These are phyloP conservation scores for Alternaria brassicicola DNA, from an alignment of 2,329 filamentous ascomycete genomes.

Conservation along the genomic window DNA sequence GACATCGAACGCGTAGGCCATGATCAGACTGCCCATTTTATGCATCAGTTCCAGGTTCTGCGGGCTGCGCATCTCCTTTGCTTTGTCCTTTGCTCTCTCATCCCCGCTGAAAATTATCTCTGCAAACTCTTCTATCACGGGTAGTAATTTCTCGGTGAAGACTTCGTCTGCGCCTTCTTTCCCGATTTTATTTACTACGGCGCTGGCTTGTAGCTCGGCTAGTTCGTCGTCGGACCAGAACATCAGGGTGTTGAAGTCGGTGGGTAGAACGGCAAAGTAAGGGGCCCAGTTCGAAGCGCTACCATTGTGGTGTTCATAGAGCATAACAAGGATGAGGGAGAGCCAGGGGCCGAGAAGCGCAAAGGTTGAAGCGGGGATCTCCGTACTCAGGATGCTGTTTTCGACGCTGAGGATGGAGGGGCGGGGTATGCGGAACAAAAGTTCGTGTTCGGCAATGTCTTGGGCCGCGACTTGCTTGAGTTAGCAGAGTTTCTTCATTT, in stretches of 20 bases:
- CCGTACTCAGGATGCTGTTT: conserved; percentile 70
- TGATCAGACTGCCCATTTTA: conserved; percentile 84
- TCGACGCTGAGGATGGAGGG: conserved; percentile 71
- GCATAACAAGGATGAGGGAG: conserved; percentile 75
- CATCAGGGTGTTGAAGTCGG: conserved; percentile 81
- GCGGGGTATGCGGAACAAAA: conserved; percentile 81
- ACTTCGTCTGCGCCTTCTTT: conserved; percentile 71
- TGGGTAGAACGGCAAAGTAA: conserved; percentile 78
- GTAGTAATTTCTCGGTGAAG: conserved; percentile 65
- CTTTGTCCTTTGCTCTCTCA: conserved; percentile 35
- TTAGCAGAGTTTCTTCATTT: conserved; percentile 15
- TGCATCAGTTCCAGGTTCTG: conserved; percentile 67
- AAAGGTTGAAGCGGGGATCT: conserved; percentile 52
- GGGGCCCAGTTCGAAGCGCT: conserved; percentile 71
- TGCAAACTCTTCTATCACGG: conserved; percentile 55
- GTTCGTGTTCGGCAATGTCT: conserved; percentile 74
- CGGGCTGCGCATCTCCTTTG: conserved; percentile 52
- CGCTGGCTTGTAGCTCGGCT: conserved; percentile 74
- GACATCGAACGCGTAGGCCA: conserved; percentile 92
- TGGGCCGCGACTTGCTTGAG: conserved; percentile 66
- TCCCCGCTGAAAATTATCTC: conserved; percentile 50
- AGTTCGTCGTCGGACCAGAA: conserved; percentile 81
- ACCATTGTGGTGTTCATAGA: conserved; percentile 72
- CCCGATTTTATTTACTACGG: conserved; percentile 78
- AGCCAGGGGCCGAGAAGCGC: conserved; percentile 55